These are phyloP conservation scores for Hemileia vastatrix DNA, from an alignment of 1,284 basidiomycete genomes.

Conservation along the genomic window DNA sequence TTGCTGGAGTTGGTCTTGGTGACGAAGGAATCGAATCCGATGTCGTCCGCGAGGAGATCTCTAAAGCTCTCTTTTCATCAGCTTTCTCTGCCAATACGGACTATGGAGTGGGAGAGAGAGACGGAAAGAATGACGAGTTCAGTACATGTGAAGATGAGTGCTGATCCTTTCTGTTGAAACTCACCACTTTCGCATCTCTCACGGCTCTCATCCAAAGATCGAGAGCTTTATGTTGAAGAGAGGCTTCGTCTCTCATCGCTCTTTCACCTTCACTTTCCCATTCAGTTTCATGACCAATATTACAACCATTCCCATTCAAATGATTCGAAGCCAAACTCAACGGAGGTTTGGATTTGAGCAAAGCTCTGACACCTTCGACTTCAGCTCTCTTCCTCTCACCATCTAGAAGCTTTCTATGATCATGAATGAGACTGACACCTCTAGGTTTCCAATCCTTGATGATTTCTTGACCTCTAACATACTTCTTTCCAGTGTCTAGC, in stretches of 20 bases:
- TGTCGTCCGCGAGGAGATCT: neutral
- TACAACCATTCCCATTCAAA: conserved; percentile 55
- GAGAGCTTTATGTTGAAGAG: neutral
- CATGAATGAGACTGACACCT: conserved; percentile 74
- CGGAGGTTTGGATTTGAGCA: conserved; percentile 58
- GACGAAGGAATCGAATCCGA: neutral
- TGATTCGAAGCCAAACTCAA: conserved; percentile 56
- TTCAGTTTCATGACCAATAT: neutral
- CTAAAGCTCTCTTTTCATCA: conserved; percentile 6
- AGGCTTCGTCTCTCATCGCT: conserved; percentile 6
- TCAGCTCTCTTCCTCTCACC: conserved; percentile 70
- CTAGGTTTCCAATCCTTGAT: conserved; percentile 74
- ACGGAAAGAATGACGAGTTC: neutral
- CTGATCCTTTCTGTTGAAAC: neutral
- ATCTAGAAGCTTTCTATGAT: conserved; percentile 61
- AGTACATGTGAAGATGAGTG: neutral
- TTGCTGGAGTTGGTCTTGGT: neutral
- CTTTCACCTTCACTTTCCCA: neutral
- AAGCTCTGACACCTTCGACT: conserved; percentile 61
- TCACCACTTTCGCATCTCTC: conserved; percentile 23
- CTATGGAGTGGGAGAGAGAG: neutral
- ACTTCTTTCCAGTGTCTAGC: conserved; percentile 84
- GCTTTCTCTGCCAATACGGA: neutral
- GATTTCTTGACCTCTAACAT: conserved; percentile 79
- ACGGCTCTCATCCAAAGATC: conserved; percentile 18